Conservation (phyloP, 768 basidiomycete species). For the Auricularia sp. region DNA sequence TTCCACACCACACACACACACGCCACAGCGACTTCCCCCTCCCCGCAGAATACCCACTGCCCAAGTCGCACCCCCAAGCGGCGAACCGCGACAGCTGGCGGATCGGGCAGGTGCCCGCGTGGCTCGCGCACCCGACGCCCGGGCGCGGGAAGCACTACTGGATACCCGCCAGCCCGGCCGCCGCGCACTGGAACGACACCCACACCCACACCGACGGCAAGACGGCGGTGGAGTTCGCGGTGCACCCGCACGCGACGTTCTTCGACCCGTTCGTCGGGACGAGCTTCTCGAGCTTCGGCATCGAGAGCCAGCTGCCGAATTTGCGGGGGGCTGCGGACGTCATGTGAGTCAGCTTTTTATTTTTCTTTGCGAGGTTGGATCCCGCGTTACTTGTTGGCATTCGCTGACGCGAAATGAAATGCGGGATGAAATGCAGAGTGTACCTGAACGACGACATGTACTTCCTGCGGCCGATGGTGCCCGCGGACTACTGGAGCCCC, state of each 20-base stretch:
- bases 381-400: too few relatives aligned
- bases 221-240: background rate
- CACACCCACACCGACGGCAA: too few relatives aligned
- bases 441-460: slow-evolving; percentile 1
- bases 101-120: background rate
- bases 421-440: background rate
- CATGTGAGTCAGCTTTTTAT: too few relatives aligned
- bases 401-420: background rate
- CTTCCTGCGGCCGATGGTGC: background rate
- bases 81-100: background rate
- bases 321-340: background rate
- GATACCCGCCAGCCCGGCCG: background rate
- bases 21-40: background rate
- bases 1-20: too few relatives aligned
- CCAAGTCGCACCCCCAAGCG: background rate
- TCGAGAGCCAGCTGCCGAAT: background rate
- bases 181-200: background rate
- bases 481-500: background rate
- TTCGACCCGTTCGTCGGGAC: background rate
- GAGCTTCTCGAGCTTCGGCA: background rate
- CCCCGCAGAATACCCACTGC: background rate
- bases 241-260: background rate
- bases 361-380: too few relatives aligned
- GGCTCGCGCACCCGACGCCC: background rate
- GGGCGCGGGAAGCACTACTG: background rate